A percentile compares a stretch with the other conserved stretches of the same genome.
Evolutionary conservation across 1,284 basidiomycete genomes (phyloP).

Genomic region (Cryptococcus sp.): DNA sequence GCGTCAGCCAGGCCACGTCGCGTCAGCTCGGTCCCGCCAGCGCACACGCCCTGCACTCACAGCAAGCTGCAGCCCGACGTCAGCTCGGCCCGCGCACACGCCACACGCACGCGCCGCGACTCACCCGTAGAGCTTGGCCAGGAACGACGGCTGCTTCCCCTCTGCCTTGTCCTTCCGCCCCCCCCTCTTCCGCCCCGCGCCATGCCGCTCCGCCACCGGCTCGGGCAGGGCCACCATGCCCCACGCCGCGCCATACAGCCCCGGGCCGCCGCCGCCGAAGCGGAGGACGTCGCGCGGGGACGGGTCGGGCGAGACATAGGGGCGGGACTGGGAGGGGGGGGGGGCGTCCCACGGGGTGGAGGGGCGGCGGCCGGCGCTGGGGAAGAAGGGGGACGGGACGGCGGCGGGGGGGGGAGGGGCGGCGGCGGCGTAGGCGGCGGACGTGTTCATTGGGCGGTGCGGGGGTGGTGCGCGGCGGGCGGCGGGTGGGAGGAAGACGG

Average conservation of each 20-base stretch:
- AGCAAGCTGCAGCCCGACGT: neutral
- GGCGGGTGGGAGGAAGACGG: too few species aligned
- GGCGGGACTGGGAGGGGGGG: constrained; percentile 15
- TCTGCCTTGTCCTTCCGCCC: constrained; percentile 37
- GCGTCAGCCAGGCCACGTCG: too few species aligned
- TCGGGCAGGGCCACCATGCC: too few species aligned
- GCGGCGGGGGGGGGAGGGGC: neutral
- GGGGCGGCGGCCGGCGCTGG: neutral
- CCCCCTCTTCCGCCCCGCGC: constrained; percentile 13
- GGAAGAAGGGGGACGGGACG: constrained; percentile 1
- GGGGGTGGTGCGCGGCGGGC: neutral
- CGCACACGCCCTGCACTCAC: too few species aligned
- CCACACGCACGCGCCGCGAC: constrained; percentile 42
- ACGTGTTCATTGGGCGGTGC: too few species aligned
- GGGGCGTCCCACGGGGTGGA: constrained; percentile 8
- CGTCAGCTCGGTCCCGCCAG: too few species aligned
- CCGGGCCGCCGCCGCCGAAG: neutral
- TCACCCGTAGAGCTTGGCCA: constrained; percentile 87
- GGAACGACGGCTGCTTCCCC: constrained; percentile 73
- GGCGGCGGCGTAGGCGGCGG: neutral
- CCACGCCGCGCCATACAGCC: neutral
- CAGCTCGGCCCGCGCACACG: neutral
- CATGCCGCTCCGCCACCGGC: neutral
- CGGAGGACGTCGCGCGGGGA: constrained; percentile 15
- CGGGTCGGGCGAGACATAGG: constrained; percentile 22